Evolutionary conservation across 2,329 filamentous ascomycete species (phyloP).

Genomic region (Colletotrichum horii): DNA sequence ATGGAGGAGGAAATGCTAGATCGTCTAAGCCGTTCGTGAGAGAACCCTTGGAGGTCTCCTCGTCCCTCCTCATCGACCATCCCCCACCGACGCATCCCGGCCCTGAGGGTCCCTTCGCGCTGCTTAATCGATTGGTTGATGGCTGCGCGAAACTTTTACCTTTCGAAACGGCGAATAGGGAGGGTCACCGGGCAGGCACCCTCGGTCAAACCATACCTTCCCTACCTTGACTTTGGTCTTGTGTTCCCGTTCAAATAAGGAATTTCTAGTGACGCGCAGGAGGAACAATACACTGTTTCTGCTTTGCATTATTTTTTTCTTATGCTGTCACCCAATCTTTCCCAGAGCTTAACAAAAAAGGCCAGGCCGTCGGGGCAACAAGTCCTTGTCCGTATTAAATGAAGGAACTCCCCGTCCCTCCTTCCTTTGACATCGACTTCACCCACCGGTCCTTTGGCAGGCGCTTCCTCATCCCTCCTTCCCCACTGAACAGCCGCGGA

Average conservation of each 20-base stretch:
- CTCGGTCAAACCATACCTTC: background rate
- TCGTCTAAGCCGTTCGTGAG: slow-evolving; percentile 8
- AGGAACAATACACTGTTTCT: background rate
- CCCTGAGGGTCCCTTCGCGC: slow-evolving; percentile 1
- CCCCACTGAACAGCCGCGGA: background rate
- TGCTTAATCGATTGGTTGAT: slow-evolving; percentile 11
- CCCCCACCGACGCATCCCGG: slow-evolving; percentile 6
- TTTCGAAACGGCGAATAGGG: slow-evolving; percentile 16
- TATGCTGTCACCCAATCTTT: background rate
- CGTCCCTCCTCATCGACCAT: background rate
- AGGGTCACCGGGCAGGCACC: background rate
- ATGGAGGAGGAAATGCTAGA: background rate
- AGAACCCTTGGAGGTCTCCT: slow-evolving; percentile 3
- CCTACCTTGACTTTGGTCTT: slow-evolving; percentile 1
- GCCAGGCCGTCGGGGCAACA: background rate
- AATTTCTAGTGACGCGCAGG: background rate
- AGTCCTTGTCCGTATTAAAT: slow-evolving; percentile 9
- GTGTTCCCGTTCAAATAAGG: background rate
- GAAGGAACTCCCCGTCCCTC: slow-evolving; percentile 4
- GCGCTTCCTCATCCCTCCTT: background rate
- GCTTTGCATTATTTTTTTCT: background rate
- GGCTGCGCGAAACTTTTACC: slow-evolving; percentile 13
- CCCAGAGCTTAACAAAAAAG: background rate
- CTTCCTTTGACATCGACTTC: slow-evolving; percentile 5
- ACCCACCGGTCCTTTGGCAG: slow-evolving; percentile 9